Evolutionary conservation across 805 yeast genomes (phyloP).

Genomic region (Phaffomyces thermotolerans): DNA sequence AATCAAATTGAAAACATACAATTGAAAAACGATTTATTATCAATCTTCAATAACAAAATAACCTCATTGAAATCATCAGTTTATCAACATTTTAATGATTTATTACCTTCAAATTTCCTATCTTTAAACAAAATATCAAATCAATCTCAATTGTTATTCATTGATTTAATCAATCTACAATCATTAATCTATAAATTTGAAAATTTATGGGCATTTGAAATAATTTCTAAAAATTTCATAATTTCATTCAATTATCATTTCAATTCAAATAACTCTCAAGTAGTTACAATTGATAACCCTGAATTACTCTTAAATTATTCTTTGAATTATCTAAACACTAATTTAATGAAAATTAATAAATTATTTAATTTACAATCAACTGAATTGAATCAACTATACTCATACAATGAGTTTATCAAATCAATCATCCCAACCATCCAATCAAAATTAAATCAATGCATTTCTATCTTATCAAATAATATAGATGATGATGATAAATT

Average conservation of each 20-base stretch:
- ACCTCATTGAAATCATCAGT: conserved; percentile 9
- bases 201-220: conserved; percentile 44
- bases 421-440: conserved; percentile 36
- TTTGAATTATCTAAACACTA: conserved; percentile 37
- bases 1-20: not conserved
- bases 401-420: conserved; percentile 34
- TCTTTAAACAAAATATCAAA: conserved; percentile 13
- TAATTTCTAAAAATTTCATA: conserved; percentile 37
- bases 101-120: conserved; percentile 7
- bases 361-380: conserved; percentile 30
- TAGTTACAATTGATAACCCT: conserved; percentile 40
- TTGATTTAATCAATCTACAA: conserved; percentile 13
- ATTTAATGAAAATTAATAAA: conserved; percentile 33
- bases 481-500: conserved; percentile 9
- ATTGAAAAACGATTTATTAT: not conserved
- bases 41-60: conserved; percentile 7
- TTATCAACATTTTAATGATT: conserved; percentile 4
- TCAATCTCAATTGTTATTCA: conserved; percentile 3
- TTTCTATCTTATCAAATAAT: conserved; percentile 18
- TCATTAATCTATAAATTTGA: conserved; percentile 4
- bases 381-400: conserved; percentile 21
- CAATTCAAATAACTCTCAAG: conserved; percentile 31
- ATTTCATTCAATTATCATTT: conserved; percentile 51
- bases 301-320: conserved; percentile 46
- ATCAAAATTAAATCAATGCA: conserved; percentile 29